These are phyloP conservation scores for Tetrahymena malaccensis DNA, from an alignment of 73 alveolate species.

Conservation along the genomic window DNA sequence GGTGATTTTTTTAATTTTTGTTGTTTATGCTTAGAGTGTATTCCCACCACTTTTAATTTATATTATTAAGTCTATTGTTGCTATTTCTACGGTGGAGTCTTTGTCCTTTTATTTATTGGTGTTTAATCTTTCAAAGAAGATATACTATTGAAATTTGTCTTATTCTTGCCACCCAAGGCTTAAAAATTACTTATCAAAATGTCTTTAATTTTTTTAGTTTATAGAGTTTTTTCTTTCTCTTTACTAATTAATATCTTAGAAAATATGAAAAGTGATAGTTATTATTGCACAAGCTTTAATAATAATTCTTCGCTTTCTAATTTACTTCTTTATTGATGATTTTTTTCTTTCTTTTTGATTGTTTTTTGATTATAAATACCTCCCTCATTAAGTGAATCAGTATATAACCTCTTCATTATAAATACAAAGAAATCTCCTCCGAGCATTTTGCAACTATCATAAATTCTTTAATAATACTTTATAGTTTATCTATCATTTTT, in stretches of 20 bases:
- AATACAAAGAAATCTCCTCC: too few relatives aligned
- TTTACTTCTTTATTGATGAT: neutral
- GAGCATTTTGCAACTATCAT: neutral
- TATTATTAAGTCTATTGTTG: neutral
- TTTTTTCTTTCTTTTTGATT: neutral
- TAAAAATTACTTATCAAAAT: neutral
- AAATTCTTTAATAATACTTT: too few relatives aligned
- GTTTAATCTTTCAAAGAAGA: neutral
- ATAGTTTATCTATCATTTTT: neutral
- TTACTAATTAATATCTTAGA: neutral
- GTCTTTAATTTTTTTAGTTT: neutral
- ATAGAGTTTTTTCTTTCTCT: neutral
- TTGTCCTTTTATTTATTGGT: neutral
- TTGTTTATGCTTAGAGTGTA: neutral
- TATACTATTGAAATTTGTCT: neutral
- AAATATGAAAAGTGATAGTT: neutral
- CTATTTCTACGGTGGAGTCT: neutral
- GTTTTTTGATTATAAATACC: neutral
- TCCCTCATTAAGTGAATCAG: neutral
- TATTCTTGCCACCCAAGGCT: neutral
- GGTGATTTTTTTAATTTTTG: neutral
- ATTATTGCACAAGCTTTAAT: neutral
- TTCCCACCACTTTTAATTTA: neutral
- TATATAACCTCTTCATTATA: neutral
- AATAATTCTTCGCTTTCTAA: neutral